Percentiles rank a stretch among this genome's conserved stretches.
These are phyloP conservation scores for Puccinia hordei DNA, from an alignment of 1,284 basidiomycete species.

Conservation along the genomic window DNA sequence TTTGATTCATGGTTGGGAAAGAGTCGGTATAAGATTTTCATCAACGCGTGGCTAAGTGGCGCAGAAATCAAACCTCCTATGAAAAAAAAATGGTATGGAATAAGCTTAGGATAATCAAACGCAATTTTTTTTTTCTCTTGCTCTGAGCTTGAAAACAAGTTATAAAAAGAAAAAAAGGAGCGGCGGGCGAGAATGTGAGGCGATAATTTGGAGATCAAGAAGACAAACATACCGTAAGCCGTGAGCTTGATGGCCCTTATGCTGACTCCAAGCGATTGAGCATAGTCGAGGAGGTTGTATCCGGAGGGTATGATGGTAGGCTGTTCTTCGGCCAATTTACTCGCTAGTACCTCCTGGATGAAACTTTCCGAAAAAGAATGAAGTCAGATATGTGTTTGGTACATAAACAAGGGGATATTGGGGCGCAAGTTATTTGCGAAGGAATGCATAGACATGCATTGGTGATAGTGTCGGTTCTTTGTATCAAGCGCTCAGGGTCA, in stretches of 20 bases:
- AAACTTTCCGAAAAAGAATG: conserved; percentile 60
- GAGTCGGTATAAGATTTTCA: conserved; percentile 20
- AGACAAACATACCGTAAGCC: conserved; percentile 79
- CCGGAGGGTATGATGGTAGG: conserved; percentile 64
- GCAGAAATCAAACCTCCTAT: conserved; percentile 42
- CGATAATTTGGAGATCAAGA: conserved; percentile 72
- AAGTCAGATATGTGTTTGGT: conserved; percentile 1
- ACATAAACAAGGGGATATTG: neutral
- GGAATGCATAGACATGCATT: neutral
- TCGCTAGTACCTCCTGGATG: conserved; percentile 77
- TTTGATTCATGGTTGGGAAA: conserved; percentile 21
- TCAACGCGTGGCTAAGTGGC: conserved; percentile 21
- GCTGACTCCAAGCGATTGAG: conserved; percentile 67
- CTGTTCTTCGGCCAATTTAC: conserved; percentile 69
- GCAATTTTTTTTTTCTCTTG: neutral
- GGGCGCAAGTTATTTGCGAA: no score
- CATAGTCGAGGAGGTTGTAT: conserved; percentile 65
- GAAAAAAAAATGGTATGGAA: conserved; percentile 65
- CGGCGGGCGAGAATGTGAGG: no score
- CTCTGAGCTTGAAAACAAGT: no score
- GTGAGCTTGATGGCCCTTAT: conserved; percentile 76
- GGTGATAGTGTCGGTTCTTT: neutral
- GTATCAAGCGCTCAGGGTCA: no score
- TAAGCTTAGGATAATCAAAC: conserved; percentile 73
- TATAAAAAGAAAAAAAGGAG: no score